phyloP scores from a whole-genome alignment of 768 basidiomycete genomes.

The Hebeloma cylindrosporum region DNA sequence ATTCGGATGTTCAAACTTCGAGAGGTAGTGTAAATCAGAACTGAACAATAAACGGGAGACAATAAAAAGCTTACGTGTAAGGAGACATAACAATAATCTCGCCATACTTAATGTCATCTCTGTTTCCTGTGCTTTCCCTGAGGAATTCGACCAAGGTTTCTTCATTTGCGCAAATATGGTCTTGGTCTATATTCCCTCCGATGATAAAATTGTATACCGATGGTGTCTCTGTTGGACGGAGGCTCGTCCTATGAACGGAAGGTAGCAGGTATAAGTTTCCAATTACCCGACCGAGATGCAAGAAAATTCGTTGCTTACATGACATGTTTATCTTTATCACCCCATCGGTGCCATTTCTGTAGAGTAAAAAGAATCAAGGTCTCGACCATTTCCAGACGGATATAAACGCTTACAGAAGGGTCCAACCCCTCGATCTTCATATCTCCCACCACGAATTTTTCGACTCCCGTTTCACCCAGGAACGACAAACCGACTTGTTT shows the following conservation, averaged over 20 bases:
- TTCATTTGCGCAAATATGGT: slow-evolving; percentile 8
- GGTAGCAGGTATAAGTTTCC: neutral
- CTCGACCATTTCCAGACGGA: no score
- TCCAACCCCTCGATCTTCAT: slow-evolving; percentile 39
- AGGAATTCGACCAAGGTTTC: slow-evolving; percentile 20
- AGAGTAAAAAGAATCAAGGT: neutral
- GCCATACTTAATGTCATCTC: slow-evolving; percentile 26
- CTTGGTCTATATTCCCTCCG: slow-evolving; percentile 11
- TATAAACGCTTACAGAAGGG: slow-evolving; percentile 29
- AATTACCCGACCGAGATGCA: neutral
- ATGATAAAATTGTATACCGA: slow-evolving; percentile 15
- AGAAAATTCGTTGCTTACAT: slow-evolving; percentile 23
- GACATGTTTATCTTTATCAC: slow-evolving; percentile 29
- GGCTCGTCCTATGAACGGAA: slow-evolving; percentile 5
- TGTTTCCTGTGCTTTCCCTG: slow-evolving; percentile 19
- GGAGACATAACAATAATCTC: slow-evolving; percentile 28
- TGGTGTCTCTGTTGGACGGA: slow-evolving; percentile 17
- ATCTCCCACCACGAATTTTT: slow-evolving; percentile 39
- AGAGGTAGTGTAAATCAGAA: neutral
- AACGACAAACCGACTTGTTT: slow-evolving; percentile 40
- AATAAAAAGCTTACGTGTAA: slow-evolving; percentile 22
- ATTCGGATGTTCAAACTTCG: slow-evolving; percentile 18
- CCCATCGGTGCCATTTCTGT: slow-evolving; percentile 49
- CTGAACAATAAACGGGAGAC: neutral
- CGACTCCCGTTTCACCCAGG: slow-evolving; percentile 37